These are phyloP conservation scores for Camellia sinensis DNA, from an alignment of 148 eudicot genomes.

Conservation along the genomic window DNA sequence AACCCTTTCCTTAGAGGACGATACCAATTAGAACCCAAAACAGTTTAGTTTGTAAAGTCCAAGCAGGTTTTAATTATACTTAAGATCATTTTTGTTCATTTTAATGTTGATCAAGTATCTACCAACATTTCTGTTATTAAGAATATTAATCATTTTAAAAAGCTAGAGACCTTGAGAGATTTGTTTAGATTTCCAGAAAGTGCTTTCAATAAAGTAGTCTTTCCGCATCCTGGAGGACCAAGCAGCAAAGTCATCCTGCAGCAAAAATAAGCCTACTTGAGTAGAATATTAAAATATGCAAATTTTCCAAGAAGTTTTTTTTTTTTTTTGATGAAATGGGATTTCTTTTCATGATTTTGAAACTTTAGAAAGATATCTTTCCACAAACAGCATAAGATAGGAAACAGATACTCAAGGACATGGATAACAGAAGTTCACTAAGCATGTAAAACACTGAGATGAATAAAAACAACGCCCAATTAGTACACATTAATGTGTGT, in stretches of 20 bases:
- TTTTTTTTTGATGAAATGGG: background rate
- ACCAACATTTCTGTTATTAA: background rate
- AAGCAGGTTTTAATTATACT: background rate
- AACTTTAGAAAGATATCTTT: background rate
- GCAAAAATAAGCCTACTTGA: conserved; percentile 1
- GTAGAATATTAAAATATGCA: background rate
- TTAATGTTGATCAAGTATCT: background rate
- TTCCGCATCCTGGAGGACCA: conserved; percentile 91
- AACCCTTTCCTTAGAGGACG: background rate
- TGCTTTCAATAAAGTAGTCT: conserved; percentile 67
- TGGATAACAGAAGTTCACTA: background rate
- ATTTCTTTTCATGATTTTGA: background rate
- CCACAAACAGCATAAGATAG: background rate
- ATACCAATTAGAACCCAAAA: background rate
- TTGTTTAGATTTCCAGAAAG: conserved; percentile 68
- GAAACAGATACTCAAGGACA: background rate
- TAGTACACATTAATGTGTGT: too few relatives aligned
- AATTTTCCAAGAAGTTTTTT: background rate
- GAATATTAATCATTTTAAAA: background rate
- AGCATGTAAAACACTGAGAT: background rate
- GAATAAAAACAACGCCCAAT: too few relatives aligned
- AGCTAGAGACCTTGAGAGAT: conserved; percentile 55
- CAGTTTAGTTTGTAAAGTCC: background rate
- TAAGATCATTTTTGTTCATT: background rate
- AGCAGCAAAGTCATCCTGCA: conserved; percentile 75